Evolutionary conservation across 208 protist genomes (phyloP).

Genomic region (Leishmania lainsoni): DNA sequence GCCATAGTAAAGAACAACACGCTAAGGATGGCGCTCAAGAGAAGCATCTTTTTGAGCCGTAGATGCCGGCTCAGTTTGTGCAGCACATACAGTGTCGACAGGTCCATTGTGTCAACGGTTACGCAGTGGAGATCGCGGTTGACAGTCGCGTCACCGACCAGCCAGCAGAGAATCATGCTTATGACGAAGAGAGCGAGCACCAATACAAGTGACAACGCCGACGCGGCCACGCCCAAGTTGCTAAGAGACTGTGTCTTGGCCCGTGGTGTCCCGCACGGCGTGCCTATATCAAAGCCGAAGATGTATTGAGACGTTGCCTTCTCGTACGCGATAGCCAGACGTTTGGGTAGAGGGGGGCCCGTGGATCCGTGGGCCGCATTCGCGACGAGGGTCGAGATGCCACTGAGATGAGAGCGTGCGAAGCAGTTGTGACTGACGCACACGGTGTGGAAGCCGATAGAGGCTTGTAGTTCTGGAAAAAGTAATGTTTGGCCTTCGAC

Average conservation of each 20-base stretch:
- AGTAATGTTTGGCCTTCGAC: constrained; percentile 10
- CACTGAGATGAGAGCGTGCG: constrained; percentile 14
- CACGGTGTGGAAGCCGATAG: constrained; percentile 40
- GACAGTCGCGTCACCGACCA: constrained; percentile 23
- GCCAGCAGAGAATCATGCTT: constrained; percentile 28
- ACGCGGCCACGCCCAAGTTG: constrained; percentile 25
- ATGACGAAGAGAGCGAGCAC: constrained; percentile 18
- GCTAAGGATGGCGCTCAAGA: constrained; percentile 24
- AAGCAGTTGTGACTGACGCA: constrained; percentile 36
- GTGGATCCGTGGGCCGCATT: background rate
- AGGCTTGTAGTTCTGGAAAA: constrained; percentile 44
- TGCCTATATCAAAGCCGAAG: constrained; percentile 53
- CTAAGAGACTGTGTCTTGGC: constrained; percentile 11
- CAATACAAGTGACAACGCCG: constrained; percentile 31
- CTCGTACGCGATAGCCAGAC: background rate
- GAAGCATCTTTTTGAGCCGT: constrained; percentile 21
- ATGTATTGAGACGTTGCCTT: constrained; percentile 36
- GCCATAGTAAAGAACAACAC: constrained; percentile 31
- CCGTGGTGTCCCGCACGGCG: constrained; percentile 28
- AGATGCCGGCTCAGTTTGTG: constrained; percentile 29
- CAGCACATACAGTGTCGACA: constrained; percentile 23
- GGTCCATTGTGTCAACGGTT: constrained; percentile 15
- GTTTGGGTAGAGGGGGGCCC: background rate
- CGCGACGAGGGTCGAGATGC: constrained; percentile 21
- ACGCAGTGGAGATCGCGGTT: constrained; percentile 20